These are phyloP conservation scores for Amanita rubescens DNA, from an alignment of 768 basidiomycete species.

Conservation along the genomic window DNA sequence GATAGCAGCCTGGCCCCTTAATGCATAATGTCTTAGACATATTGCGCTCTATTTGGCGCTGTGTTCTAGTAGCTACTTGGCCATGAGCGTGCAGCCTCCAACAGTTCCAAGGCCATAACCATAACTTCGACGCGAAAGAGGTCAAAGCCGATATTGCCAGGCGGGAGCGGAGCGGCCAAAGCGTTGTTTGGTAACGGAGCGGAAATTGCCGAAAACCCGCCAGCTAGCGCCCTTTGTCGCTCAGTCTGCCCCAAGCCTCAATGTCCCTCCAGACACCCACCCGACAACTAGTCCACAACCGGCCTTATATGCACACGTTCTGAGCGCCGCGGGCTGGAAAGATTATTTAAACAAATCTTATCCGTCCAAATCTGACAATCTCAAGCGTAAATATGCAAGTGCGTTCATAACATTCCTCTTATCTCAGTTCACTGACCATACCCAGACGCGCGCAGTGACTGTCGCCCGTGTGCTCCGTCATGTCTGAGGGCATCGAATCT, in stretches of 20 bases:
- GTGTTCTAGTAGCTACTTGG: no score
- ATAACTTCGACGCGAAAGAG: no score
- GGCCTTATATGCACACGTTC: conserved; percentile 79
- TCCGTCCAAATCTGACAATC: conserved; percentile 57
- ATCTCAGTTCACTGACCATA: neutral
- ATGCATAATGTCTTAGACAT: no score
- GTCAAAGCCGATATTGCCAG: no score
- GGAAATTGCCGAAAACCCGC: no score
- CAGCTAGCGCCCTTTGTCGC: no score
- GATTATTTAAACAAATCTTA: conserved; percentile 89
- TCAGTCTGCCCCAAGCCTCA: conserved; percentile 6
- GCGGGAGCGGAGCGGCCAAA: no score
- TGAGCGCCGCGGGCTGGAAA: conserved; percentile 79
- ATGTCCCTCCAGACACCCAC: conserved; percentile 25
- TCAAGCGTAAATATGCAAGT: conserved; percentile 61
- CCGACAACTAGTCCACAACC: conserved; percentile 58
- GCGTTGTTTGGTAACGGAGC: no score
- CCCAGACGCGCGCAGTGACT: conserved; percentile 48
- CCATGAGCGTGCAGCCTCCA: no score
- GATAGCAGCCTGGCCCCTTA: no score
- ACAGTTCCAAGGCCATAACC: no score
- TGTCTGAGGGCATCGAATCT: conserved; percentile 76
- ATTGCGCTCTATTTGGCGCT: no score
- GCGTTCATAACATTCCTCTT: conserved; percentile 1
- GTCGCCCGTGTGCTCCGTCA: conserved; percentile 83